Evolutionary conservation across 1,139 yeast species (phyloP), one percentile per base, ranked within the genome.

Genomic region (Saccharomycopsis crataegensis): DNA sequence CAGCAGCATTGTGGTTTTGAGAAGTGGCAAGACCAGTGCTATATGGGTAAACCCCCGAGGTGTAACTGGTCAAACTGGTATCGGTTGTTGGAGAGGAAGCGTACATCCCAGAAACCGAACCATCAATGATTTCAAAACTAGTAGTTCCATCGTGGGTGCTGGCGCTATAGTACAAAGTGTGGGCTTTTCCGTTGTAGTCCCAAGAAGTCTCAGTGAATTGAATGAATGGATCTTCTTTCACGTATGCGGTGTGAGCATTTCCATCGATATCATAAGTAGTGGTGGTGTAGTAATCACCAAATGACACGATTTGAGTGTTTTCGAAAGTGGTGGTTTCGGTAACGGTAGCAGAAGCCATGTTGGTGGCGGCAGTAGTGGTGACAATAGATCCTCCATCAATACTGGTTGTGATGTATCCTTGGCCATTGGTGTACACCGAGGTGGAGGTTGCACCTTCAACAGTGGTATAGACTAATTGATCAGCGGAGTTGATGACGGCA

Each of bases 391-490:
- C 58, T 1, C 58, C 57, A 6, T 46, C 45, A 40, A 47, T 32
- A n/a, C 36, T 33, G 12, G 52, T 53, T 9, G 54, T 55, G 11
- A 53, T n/a, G 34, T 33, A 55, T 7, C 57, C 58, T 4, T 49
- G 6, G 9, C 12, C 31, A 32, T 53, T 37, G 44, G 54, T 50
- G 41, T 8, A 53, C 11, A 51, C 51, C 8, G 49, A 31, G 6
- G 58, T 50, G 34, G 41, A 9, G 31, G 54, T 50, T 9, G 50
- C 58, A 38, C 44, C 58, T 8, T 28, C 37, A 31, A 46, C 49
- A n/a, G 58, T 55, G 8, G 46, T 49, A 46, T 53, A 55, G 14
- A 55, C 58, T n/a, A 55, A 48, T 14, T 48, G 31, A 37, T 53
- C 50, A 8, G 50, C 58, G 22, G 16, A n/a, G 43, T 55, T 50